Conservation (phyloP, 2,329 filamentous ascomycete species). For the Tolypocladium endophyticum region DNA sequence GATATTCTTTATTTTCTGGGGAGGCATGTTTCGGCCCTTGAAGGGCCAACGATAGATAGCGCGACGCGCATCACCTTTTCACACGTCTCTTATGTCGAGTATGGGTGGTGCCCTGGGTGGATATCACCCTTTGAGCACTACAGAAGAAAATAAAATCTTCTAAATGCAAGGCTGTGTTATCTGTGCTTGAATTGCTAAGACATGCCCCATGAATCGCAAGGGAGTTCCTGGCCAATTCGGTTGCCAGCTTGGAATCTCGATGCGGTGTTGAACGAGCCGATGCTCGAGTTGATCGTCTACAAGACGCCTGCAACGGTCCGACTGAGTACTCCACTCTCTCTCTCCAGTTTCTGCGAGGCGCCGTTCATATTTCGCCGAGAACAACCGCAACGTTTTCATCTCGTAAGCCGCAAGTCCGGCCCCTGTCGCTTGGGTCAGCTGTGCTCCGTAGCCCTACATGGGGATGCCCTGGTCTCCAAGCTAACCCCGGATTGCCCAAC, state of each 20-base stretch:
- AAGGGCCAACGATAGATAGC: not conserved
- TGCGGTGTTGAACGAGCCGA: not conserved
- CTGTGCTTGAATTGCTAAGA: not conserved
- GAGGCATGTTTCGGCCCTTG: not conserved
- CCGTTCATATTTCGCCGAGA: not conserved
- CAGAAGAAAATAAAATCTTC: not conserved
- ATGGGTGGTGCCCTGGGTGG: not conserved
- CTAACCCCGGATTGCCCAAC: not conserved
- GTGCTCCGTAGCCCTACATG: not conserved
- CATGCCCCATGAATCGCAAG: not conserved
- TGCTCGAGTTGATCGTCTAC: not conserved
- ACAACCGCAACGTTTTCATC: not conserved
- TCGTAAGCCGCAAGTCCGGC: not conserved
- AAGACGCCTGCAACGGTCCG: too few species aligned
- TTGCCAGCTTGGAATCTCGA: not conserved
- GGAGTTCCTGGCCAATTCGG: not conserved
- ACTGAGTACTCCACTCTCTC: not conserved
- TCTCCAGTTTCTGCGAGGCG: not conserved
- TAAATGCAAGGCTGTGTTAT: not conserved
- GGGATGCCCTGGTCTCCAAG: not conserved
- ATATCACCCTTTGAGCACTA: not conserved
- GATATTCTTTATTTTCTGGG: not conserved
- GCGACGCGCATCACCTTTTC: not conserved
- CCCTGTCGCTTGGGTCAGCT: not conserved
- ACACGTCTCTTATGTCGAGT: not conserved